phyloP scores from a whole-genome alignment of 495 filamentous ascomycete species.

The Talaromyces stipitatus region DNA sequence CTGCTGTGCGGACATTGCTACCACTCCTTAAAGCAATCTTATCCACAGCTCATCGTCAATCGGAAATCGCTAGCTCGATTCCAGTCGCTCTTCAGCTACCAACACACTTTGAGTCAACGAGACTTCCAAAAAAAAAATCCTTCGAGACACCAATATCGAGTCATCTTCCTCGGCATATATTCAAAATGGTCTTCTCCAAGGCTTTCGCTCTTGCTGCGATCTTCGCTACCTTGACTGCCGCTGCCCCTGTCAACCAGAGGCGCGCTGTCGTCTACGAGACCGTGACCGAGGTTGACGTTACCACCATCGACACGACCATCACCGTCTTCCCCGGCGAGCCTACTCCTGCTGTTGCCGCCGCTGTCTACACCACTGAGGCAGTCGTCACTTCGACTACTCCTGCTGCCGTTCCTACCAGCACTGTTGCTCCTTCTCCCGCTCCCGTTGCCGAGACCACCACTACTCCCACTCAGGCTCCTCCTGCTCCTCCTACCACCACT shows the following conservation, averaged over 20 bases:
- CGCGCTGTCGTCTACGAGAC: constrained; percentile 23
- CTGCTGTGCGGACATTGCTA: constrained; percentile 32
- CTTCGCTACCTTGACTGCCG: constrained; percentile 26
- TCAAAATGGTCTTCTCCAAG: constrained; percentile 36
- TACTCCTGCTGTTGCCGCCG: constrained; percentile 3
- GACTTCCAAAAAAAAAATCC: not conserved
- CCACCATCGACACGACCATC: constrained; percentile 36
- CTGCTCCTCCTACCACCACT: constrained; percentile 4
- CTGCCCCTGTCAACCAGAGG: constrained; percentile 30
- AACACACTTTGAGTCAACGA: not conserved
- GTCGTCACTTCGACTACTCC: constrained; percentile 11
- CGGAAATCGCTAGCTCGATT: constrained; percentile 11
- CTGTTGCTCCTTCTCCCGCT: constrained; percentile 8
- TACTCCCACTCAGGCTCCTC: constrained; percentile 10
- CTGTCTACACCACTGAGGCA: constrained; percentile 7
- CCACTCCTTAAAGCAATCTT: constrained; percentile 8
- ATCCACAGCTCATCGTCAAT: constrained; percentile 11
- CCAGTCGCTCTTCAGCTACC: constrained; percentile 9
- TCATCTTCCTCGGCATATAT: not conserved
- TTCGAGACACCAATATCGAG: not conserved
- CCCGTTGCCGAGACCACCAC: constrained; percentile 1
- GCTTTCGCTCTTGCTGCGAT: constrained; percentile 33
- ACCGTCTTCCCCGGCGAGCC: constrained; percentile 25
- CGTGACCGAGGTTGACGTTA: constrained; percentile 22
- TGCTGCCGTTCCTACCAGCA: constrained; percentile 7